Evolutionary conservation across 1,284 basidiomycete species (phyloP).

Genomic region (Microbotryomycetes sp.): DNA sequence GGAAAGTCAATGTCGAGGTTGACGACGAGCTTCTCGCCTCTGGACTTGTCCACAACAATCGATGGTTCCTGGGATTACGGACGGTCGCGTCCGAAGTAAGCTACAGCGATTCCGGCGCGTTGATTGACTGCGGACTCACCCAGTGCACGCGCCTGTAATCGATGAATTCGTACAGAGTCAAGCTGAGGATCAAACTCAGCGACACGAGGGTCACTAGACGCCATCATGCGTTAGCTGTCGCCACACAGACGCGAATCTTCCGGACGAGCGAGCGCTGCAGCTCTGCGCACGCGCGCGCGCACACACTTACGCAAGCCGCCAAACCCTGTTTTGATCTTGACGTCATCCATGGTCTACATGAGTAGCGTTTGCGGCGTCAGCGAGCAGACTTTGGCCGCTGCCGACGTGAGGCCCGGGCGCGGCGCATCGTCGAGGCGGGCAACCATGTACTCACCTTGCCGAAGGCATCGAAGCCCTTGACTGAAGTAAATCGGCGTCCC

Average conservation of each 20-base stretch:
- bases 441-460: constrained; percentile 64
- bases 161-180: constrained; percentile 87
- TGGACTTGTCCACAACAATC: constrained; percentile 82
- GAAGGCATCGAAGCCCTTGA: constrained; percentile 76
- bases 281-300: constrained; percentile 7
- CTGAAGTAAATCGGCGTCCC: constrained; percentile 25
- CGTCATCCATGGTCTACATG: constrained; percentile 96
- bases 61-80: constrained; percentile 62
- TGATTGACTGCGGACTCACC: constrained; percentile 7
- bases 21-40: constrained; percentile 89
- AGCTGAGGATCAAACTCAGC: constrained; percentile 80
- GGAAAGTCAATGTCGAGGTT: constrained; percentile 93
- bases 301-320: constrained; percentile 32
- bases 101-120: not conserved
- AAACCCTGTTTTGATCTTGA: constrained; percentile 78
- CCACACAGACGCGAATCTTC: not conserved
- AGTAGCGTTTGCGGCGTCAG: too few relatives aligned
- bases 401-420: constrained; percentile 12
- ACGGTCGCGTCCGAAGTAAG: constrained; percentile 19
- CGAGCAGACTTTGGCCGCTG: not conserved
- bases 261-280: not conserved
- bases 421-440: constrained; percentile 15
- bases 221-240: too few relatives aligned
- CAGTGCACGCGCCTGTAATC: constrained; percentile 83
- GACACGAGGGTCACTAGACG: constrained; percentile 71